Evolutionary conservation across 108 stramenopile genomes (phyloP).

Genomic region (Parmales sp.): DNA sequence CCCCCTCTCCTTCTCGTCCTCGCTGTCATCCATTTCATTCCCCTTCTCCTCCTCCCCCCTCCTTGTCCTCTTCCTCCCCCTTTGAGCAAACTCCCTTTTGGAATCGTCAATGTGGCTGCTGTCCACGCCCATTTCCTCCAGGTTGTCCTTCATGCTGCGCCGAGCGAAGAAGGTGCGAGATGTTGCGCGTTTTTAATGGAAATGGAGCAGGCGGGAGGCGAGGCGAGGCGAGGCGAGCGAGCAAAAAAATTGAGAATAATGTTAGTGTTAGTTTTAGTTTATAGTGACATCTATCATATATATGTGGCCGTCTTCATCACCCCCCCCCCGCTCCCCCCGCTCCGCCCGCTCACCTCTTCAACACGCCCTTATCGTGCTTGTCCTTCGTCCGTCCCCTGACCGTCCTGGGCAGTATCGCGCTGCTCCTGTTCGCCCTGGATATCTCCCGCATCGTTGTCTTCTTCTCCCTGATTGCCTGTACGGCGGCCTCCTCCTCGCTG

Average conservation of each 20-base stretch:
- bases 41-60: constrained; percentile 38
- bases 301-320: constrained; percentile 31
- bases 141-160: too few species aligned
- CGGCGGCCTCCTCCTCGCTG: constrained; percentile 64
- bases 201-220: too few species aligned
- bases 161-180: too few species aligned
- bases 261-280: too few species aligned
- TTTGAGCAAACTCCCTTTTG: too few species aligned
- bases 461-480: constrained; percentile 60
- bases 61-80: constrained; percentile 50
- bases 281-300: constrained; percentile 30
- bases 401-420: constrained; percentile 52
- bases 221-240: too few species aligned
- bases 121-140: too few species aligned
- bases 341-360: constrained; percentile 54
- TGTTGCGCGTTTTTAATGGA: too few species aligned
- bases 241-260: too few species aligned
- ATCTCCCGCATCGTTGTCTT: constrained; percentile 49
- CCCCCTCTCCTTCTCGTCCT: constrained; percentile 37
- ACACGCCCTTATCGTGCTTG: constrained; percentile 50
- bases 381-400: constrained; percentile 59
- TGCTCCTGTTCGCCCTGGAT: constrained; percentile 50
- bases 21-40: constrained; percentile 16
- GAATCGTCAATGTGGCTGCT: too few species aligned
- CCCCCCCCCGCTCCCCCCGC: constrained; percentile 28